Evolutionary conservation across 768 basidiomycete genomes (phyloP).

Genomic region (Lactarius vividus): DNA sequence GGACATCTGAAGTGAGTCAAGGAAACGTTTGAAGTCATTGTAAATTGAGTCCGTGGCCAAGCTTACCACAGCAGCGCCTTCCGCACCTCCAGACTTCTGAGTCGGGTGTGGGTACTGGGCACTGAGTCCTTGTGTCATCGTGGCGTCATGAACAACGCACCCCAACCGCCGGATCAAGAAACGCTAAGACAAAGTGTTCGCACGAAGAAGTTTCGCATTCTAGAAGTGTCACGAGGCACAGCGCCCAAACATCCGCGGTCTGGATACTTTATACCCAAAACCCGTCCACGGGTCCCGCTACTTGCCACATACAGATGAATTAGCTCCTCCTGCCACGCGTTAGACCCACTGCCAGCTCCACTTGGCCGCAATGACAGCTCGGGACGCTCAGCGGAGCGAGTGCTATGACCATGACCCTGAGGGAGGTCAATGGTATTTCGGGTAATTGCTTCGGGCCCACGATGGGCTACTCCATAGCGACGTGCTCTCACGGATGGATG

Average conservation of each 20-base stretch:
- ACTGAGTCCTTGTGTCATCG: background rate
- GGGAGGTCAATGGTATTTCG: background rate
- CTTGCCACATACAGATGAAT: too few relatives aligned
- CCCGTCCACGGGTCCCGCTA: background rate
- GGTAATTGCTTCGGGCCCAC: background rate
- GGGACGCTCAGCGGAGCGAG: background rate
- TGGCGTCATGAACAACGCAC: background rate
- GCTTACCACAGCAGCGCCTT: background rate
- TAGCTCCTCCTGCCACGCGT: background rate
- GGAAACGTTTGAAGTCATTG: background rate
- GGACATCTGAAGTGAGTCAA: background rate
- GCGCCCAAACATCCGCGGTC: background rate
- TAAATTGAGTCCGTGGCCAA: background rate
- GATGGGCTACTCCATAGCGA: too few relatives aligned
- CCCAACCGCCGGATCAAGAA: background rate
- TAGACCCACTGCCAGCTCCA: background rate
- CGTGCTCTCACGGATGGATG: background rate
- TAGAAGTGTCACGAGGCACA: background rate
- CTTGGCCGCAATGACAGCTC: background rate
- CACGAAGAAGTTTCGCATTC: background rate
- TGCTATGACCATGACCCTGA: background rate
- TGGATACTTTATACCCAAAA: background rate
- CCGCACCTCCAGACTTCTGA: background rate
- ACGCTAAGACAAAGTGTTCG: background rate
- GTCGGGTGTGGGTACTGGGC: background rate